phyloP scores from a whole-genome alignment of 208 protist genomes.

The Trypanosoma rangeli region DNA sequence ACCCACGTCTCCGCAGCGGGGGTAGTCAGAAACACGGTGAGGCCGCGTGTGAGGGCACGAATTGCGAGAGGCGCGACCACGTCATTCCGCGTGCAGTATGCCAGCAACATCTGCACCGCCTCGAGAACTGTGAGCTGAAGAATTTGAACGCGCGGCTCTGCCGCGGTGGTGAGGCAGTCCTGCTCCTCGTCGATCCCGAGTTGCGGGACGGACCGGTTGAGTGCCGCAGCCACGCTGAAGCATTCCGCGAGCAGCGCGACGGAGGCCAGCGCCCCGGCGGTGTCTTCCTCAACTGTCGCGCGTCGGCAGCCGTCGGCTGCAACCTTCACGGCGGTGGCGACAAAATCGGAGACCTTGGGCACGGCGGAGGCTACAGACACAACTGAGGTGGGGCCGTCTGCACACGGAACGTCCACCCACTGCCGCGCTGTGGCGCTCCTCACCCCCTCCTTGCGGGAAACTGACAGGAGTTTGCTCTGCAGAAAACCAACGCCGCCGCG shows the following conservation, averaged over 20 bases:
- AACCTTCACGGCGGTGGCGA: slow-evolving; percentile 59
- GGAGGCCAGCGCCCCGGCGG: slow-evolving; percentile 38
- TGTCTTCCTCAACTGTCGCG: slow-evolving; percentile 33
- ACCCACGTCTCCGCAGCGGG: slow-evolving; percentile 46
- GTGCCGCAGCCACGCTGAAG: slow-evolving; percentile 48
- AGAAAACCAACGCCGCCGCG: slow-evolving; percentile 50
- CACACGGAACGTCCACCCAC: slow-evolving; percentile 31
- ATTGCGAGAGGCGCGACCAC: slow-evolving; percentile 41
- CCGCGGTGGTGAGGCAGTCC: slow-evolving; percentile 70
- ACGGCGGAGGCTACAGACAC: slow-evolving; percentile 18
- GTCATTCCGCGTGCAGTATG: slow-evolving; percentile 48
- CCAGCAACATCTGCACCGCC: slow-evolving; percentile 53
- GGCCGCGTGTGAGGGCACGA: slow-evolving; percentile 48
- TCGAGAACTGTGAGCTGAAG: slow-evolving; percentile 62
- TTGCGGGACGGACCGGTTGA: slow-evolving; percentile 65
- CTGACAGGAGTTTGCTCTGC: slow-evolving; percentile 1
- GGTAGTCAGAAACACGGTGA: slow-evolving; percentile 75
- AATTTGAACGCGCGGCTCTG: slow-evolving; percentile 55
- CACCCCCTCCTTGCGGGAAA: neutral
- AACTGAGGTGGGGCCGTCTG: slow-evolving; percentile 1
- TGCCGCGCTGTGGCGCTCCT: slow-evolving; percentile 19
- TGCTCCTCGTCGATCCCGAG: slow-evolving; percentile 48
- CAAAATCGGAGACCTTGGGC: slow-evolving; percentile 59
- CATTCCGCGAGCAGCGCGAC: slow-evolving; percentile 58
- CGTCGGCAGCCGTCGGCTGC: slow-evolving; percentile 54